phyloP scores from a whole-genome alignment of 371 early-diverging fungal species.

The Mucor saturninus region DNA sequence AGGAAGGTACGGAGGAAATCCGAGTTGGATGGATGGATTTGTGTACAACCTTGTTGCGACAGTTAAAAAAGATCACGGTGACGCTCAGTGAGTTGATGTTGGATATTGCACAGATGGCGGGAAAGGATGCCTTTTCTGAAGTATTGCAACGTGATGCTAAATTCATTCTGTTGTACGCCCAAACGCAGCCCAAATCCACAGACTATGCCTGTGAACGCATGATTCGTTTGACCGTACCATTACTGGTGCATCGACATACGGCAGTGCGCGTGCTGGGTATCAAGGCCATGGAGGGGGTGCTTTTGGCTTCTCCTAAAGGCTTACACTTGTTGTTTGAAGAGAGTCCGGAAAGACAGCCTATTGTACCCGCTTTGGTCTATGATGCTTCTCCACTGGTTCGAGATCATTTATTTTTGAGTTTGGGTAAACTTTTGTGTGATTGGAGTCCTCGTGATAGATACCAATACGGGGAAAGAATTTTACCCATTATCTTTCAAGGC shows the following conservation, averaged over 20 bases:
- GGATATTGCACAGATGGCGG: constrained; percentile 22
- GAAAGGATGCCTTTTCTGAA: constrained; percentile 34
- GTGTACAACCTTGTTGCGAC: background rate
- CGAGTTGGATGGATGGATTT: constrained; percentile 29
- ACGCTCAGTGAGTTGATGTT: constrained; percentile 13
- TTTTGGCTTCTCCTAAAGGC: constrained; percentile 25
- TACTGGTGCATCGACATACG: constrained; percentile 35
- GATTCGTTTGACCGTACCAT: constrained; percentile 17
- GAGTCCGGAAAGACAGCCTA: constrained; percentile 14
- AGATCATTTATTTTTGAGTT: constrained; percentile 17
- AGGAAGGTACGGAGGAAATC: constrained; percentile 38
- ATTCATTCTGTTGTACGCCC: constrained; percentile 18
- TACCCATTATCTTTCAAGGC: constrained; percentile 36
- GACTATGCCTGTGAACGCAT: constrained; percentile 38
- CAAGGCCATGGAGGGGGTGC: constrained; percentile 26
- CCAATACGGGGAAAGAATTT: constrained; percentile 29
- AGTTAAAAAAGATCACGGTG: constrained; percentile 2
- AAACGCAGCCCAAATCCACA: constrained; percentile 15
- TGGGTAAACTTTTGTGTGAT: constrained; percentile 24
- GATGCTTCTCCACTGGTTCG: constrained; percentile 39
- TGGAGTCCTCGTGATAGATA: constrained; percentile 40
- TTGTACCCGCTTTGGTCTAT: constrained; percentile 28
- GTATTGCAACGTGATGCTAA: constrained; percentile 27
- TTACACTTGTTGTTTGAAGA: constrained; percentile 21
- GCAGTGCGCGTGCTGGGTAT: constrained; percentile 36